Conservation (phyloP, 768 basidiomycete genomes). For the Butyriboletus loyo region DNA sequence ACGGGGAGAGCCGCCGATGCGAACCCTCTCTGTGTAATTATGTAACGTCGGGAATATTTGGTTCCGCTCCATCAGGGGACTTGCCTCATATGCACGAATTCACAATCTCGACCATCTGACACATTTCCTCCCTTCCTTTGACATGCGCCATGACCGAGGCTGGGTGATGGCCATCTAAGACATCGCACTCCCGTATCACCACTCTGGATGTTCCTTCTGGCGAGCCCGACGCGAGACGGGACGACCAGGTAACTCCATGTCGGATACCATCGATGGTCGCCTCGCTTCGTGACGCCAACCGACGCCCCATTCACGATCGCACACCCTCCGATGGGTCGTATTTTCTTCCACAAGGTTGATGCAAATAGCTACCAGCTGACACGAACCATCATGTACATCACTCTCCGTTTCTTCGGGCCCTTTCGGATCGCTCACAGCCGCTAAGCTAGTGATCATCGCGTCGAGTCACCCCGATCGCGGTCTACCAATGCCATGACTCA, state of each 20-base stretch:
- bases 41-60: too few relatives aligned
- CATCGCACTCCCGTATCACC: background rate
- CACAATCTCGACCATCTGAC: background rate
- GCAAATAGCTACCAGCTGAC: background rate
- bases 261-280: background rate
- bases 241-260: background rate
- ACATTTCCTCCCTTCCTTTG: background rate
- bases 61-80: background rate
- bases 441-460: background rate
- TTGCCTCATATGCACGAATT: too few relatives aligned
- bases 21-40: too few relatives aligned
- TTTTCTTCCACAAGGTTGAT: background rate
- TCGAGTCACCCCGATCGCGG: slow-evolving; percentile 9
- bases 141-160: background rate
- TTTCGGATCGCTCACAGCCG: background rate
- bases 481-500: slow-evolving; percentile 3
- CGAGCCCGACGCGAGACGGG: background rate
- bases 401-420: background rate
- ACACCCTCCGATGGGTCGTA: background rate
- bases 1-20: too few relatives aligned
- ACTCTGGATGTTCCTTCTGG: background rate
- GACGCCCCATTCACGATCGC: background rate
- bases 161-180: background rate
- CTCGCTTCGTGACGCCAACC: background rate
- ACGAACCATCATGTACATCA: too few relatives aligned